Conservation (phyloP, 2,329 filamentous ascomycete genomes). For the Bipolaris oryzae region DNA sequence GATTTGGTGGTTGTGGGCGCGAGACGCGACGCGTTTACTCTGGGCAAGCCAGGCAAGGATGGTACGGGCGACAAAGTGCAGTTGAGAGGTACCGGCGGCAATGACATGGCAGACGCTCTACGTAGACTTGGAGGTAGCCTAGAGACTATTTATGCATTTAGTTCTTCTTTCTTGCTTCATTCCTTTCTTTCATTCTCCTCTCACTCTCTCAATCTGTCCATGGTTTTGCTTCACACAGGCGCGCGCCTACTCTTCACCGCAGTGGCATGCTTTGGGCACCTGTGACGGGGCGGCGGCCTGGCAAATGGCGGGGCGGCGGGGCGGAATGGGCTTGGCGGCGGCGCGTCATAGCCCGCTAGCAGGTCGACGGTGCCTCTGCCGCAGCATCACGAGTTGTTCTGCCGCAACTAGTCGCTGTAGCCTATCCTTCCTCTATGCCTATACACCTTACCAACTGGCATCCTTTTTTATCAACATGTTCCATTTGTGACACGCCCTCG, state of each 20-base stretch:
- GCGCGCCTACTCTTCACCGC: background rate
- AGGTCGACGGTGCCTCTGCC: background rate
- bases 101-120: background rate
- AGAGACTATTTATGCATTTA: too few species aligned
- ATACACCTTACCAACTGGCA: background rate
- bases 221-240: background rate
- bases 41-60: background rate
- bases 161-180: background rate
- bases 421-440: slow-evolving; percentile 11
- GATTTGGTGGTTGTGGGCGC: background rate
- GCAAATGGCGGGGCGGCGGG: background rate
- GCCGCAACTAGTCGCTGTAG: slow-evolving; percentile 6
- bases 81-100: background rate
- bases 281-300: background rate
- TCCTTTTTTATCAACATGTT: background rate
- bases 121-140: background rate
- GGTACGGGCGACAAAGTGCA: background rate
- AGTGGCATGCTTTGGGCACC: background rate
- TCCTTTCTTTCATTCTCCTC: background rate
- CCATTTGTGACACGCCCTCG: background rate
- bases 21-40: slow-evolving; percentile 23
- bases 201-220: background rate
- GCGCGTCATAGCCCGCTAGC: slow-evolving; percentile 20
- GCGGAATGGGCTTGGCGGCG: slow-evolving; percentile 11
- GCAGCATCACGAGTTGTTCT: slow-evolving; percentile 8